Evolutionary conservation across 2,329 filamentous ascomycete species (phyloP).

Genomic region (Colletotrichum sp.): DNA sequence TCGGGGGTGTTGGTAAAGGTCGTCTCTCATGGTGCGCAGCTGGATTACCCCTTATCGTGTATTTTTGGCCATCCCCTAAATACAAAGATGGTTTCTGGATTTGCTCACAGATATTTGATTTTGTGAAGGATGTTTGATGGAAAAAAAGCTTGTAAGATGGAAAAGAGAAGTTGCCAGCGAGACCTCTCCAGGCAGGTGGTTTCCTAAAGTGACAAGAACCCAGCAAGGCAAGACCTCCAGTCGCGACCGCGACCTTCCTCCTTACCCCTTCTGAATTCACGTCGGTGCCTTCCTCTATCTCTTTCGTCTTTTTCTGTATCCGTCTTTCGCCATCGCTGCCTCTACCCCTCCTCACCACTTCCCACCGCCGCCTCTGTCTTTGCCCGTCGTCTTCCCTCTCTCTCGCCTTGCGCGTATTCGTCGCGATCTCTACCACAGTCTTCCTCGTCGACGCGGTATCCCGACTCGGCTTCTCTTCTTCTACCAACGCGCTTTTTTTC

Average conservation of each 20-base stretch:
- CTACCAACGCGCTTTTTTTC: neutral
- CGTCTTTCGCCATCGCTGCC: neutral
- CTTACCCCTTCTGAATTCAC: neutral
- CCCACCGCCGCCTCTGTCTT: neutral
- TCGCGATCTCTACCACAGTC: neutral
- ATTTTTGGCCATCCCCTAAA: neutral
- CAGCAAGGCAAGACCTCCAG: neutral
- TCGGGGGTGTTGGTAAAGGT: neutral
- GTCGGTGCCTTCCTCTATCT: neutral
- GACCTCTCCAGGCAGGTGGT: neutral
- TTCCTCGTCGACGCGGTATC: neutral
- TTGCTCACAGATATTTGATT: neutral
- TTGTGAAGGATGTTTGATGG: neutral
- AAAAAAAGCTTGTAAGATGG: neutral
- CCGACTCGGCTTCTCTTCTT: neutral
- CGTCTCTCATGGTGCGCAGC: neutral
- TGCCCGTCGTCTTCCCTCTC: neutral
- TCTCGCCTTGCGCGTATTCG: neutral
- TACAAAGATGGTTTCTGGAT: neutral
- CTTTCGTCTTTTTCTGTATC: neutral
- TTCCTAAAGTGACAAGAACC: neutral
- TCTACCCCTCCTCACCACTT: neutral
- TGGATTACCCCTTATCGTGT: neutral
- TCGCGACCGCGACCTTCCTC: neutral
- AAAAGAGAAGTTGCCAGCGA: neutral